phyloP scores from a whole-genome alignment of 495 filamentous ascomycete species.

The Saxophila tyrrhenica region DNA sequence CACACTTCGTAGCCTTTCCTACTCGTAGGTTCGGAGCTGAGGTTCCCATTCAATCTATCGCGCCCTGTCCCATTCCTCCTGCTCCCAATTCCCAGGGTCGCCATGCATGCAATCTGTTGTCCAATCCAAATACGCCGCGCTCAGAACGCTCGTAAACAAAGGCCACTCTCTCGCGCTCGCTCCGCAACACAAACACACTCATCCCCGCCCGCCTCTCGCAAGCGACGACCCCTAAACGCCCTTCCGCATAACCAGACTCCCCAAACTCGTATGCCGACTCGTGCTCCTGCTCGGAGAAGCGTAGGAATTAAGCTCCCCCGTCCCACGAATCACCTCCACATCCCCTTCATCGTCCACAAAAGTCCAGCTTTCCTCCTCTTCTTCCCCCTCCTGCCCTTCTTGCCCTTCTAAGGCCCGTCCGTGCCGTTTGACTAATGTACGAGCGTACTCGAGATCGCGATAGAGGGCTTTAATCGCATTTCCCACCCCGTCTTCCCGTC shows the following conservation, averaged over 20 bases:
- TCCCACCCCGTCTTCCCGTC: constrained; percentile 82
- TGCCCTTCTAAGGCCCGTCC: constrained; percentile 26
- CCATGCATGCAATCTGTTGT: too few species aligned
- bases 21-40: too few species aligned
- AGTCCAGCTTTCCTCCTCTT: constrained; percentile 55
- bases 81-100: too few species aligned
- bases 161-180: too few species aligned
- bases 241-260: constrained; percentile 9
- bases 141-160: too few species aligned
- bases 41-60: too few species aligned
- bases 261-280: background rate
- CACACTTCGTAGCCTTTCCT: too few species aligned
- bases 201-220: too few species aligned
- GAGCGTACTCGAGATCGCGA: constrained; percentile 92
- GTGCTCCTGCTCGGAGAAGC: background rate
- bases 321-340: constrained; percentile 3
- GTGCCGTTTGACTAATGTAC: constrained; percentile 62
- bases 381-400: constrained; percentile 36
- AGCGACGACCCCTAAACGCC: too few species aligned
- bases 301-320: background rate
- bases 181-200: too few species aligned
- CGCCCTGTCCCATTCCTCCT: too few species aligned
- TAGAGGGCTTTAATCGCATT: constrained; percentile 88
- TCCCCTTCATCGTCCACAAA: constrained; percentile 53
- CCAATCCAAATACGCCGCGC: too few species aligned